These are phyloP conservation scores for Didymella segeticola DNA, from an alignment of 2,329 filamentous ascomycete genomes.

Conservation along the genomic window DNA sequence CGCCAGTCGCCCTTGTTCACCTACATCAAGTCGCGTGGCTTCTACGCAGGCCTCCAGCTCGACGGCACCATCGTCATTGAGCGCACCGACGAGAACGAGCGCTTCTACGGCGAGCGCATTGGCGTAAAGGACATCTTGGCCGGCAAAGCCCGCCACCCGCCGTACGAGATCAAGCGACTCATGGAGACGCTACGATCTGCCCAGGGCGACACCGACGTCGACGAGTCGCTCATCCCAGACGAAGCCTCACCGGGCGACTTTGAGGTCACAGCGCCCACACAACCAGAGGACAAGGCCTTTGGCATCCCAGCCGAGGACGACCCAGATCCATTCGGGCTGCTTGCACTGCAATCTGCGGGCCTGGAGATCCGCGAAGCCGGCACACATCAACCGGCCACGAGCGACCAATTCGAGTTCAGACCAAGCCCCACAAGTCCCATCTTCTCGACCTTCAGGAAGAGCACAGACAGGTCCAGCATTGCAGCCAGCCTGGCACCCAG, in stretches of 20 bases:
- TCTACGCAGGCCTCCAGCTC: constrained; percentile 85
- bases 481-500: constrained; percentile 46
- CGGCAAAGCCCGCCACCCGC: constrained; percentile 65
- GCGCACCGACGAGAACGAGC: constrained; percentile 84
- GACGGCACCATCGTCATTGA: constrained; percentile 89
- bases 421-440: constrained; percentile 78
- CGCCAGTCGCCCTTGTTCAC: constrained; percentile 76
- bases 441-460: constrained; percentile 68
- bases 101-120: constrained; percentile 77
- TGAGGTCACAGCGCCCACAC: constrained; percentile 55
- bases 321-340: constrained; percentile 89
- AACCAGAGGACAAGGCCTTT: constrained; percentile 61
- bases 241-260: constrained; percentile 80
- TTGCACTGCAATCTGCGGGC: constrained; percentile 88
- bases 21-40: constrained; percentile 87
- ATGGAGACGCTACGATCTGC: constrained; percentile 87
- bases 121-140: constrained; percentile 68
- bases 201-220: constrained; percentile 80
- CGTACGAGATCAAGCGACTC: constrained; percentile 64
- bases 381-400: constrained; percentile 72
- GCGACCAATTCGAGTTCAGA: constrained; percentile 83
- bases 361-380: constrained; percentile 92
- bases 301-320: constrained; percentile 81
- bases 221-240: constrained; percentile 70
- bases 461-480: constrained; percentile 69